Evolutionary conservation across 805 yeast species (phyloP).

Genomic region (Pichia gijzeniarum): DNA sequence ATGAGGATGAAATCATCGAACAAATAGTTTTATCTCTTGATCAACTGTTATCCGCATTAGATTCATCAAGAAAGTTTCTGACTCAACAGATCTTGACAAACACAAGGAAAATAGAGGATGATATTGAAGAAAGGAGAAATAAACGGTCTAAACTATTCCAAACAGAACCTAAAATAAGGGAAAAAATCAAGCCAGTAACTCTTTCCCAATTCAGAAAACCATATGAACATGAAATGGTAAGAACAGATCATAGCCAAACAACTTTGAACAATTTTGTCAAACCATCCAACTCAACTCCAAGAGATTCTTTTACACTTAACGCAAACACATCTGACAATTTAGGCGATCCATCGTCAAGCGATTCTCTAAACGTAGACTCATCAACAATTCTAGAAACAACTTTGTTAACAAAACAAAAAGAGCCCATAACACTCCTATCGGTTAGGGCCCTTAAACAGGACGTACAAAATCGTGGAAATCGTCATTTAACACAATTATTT

Average conservation of each 20-base stretch:
- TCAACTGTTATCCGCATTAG: slow-evolving; percentile 46
- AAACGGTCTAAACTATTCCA: slow-evolving; percentile 5
- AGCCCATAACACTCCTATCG: slow-evolving; percentile 10
- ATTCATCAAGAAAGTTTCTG: slow-evolving; percentile 60
- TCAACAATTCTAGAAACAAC: slow-evolving; percentile 4
- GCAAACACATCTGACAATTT: background rate
- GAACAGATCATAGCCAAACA: slow-evolving; percentile 65
- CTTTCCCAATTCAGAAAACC: slow-evolving; percentile 31
- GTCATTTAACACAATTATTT: slow-evolving; percentile 59
- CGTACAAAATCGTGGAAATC: slow-evolving; percentile 40
- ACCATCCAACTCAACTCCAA: background rate
- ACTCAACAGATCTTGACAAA: slow-evolving; percentile 51
- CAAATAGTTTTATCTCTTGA: slow-evolving; percentile 45
- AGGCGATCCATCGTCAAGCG: background rate
- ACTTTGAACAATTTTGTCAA: slow-evolving; percentile 38
- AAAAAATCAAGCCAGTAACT: slow-evolving; percentile 5
- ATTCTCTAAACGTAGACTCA: background rate
- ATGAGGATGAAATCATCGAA: slow-evolving; percentile 82
- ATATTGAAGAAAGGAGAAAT: slow-evolving; percentile 5
- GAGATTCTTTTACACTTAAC: background rate
- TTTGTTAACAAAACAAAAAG: slow-evolving; percentile 2
- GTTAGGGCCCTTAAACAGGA: slow-evolving; percentile 47
- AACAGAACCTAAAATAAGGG: background rate
- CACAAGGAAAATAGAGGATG: slow-evolving; percentile 16
- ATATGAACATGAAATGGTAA: slow-evolving; percentile 57